Conservation (phyloP, 768 basidiomycete species). For the Naganishia antarctica region DNA sequence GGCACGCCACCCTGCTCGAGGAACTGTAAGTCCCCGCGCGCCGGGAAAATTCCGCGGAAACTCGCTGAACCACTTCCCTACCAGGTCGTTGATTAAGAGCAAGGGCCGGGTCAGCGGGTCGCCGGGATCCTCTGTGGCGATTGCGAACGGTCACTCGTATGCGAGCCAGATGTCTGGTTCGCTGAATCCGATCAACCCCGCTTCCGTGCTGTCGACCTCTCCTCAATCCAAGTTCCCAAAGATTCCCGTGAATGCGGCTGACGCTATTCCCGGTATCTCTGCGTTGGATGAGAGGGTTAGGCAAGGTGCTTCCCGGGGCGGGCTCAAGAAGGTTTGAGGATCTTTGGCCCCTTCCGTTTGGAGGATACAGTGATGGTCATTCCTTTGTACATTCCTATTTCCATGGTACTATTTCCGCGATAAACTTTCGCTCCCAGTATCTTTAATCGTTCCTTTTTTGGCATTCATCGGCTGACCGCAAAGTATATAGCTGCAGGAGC, state of each 20-base stretch:
- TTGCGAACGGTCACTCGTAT: constrained; percentile 12
- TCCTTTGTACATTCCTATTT: no score
- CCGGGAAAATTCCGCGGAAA: no score
- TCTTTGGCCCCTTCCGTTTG: neutral
- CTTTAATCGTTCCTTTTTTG: no score
- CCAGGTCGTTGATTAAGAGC: constrained; percentile 27
- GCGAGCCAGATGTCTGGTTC: constrained; percentile 18
- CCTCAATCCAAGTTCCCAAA: constrained; percentile 27
- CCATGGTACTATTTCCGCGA: no score
- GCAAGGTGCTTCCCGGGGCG: constrained; percentile 25
- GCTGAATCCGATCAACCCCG: constrained; percentile 18
- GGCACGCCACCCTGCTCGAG: constrained; percentile 81
- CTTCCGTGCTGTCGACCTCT: constrained; percentile 39
- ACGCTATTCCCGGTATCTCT: constrained; percentile 29
- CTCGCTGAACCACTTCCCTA: neutral
- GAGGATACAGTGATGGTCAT: neutral
- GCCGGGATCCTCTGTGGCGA: constrained; percentile 10
- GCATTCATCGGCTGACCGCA: no score
- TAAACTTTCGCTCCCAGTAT: no score
- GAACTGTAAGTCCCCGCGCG: constrained; percentile 58
- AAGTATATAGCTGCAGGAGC: no score
- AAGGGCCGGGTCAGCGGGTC: constrained; percentile 24
- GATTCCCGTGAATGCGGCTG: constrained; percentile 25
- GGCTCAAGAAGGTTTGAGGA: constrained; percentile 16
- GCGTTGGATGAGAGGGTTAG: constrained; percentile 36